Percentiles rank a stretch among this genome's conserved stretches.
phyloP scores from a whole-genome alignment of 2,329 filamentous ascomycete genomes.

The Echinosphaeria canescens region DNA sequence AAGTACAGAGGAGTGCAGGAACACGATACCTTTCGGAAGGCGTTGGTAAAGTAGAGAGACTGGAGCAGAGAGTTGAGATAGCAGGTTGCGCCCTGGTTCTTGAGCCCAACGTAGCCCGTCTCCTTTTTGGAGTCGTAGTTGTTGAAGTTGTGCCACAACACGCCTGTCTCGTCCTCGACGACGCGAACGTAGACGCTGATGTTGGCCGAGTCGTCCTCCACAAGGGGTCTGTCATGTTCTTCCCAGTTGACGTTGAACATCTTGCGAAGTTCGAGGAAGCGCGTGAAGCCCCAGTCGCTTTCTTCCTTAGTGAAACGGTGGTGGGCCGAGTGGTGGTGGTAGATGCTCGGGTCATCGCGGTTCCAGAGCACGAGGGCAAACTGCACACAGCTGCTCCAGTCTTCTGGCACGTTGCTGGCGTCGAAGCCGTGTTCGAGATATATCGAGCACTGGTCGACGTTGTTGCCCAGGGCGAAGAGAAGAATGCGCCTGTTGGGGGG shows the following conservation, averaged over 20 bases:
- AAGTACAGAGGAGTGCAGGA: too few species aligned
- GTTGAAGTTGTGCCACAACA: constrained; percentile 77
- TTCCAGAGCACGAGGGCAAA: constrained; percentile 93
- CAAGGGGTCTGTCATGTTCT: constrained; percentile 41
- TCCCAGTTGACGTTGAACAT: constrained; percentile 70
- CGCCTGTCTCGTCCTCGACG: constrained; percentile 72
- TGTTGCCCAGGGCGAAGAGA: constrained; percentile 90
- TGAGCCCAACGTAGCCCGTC: constrained; percentile 88
- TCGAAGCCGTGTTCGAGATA: constrained; percentile 93
- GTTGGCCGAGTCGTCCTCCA: constrained; percentile 57
- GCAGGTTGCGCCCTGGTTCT: constrained; percentile 89
- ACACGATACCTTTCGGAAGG: constrained; percentile 64
- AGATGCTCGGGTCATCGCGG: constrained; percentile 73
- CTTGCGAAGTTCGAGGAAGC: constrained; percentile 72
- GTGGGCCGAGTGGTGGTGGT: constrained; percentile 63
- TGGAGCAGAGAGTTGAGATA: constrained; percentile 73
- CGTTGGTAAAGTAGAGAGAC: constrained; percentile 72
- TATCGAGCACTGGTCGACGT: constrained; percentile 81
- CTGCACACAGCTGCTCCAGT: constrained; percentile 94
- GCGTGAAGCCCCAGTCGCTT: constrained; percentile 97
- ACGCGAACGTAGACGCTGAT: constrained; percentile 68
- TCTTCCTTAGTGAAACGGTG: constrained; percentile 94
- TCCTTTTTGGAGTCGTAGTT: constrained; percentile 99
- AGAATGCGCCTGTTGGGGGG: constrained; percentile 52
- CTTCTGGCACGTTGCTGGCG: constrained; percentile 51